Evolutionary conservation across 352 stramenopile genomes (phyloP), one percentile per base, ranked within the genome.

Genomic region (Elongisporangium undulatum): DNA sequence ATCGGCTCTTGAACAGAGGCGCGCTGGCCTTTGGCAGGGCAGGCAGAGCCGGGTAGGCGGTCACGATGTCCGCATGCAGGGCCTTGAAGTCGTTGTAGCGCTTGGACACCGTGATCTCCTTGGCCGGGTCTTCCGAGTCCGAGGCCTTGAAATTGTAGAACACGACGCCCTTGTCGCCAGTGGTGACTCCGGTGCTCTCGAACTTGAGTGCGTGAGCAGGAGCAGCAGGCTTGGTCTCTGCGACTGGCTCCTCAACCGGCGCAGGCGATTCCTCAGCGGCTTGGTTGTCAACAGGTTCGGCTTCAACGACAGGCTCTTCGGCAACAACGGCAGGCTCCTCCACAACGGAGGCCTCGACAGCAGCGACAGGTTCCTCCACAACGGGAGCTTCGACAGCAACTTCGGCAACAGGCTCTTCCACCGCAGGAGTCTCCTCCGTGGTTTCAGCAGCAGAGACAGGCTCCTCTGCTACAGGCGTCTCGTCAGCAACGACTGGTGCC

Each of bases 31-130:
- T 74, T 2, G 79, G 79, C 51, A 90, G 71, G 8, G 71, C 61
- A 19, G 82, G 82, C 13, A 92, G 71, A 24, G 79, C 70, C 13
- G 79, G 79, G 63, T 85, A 85, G 38, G 77, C 81, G 53, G 71
- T 78, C 24, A 70, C 62, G 20, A 90, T 62, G 53, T 80, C 59
- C 0, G 55, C 64, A 62, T 90, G 71, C 50, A 92, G 72, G 9
- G 67, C 39, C 66, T 89, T 92, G 66, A 92, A 90, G 66, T 92
- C 79, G 58, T 82, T 90, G 68, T 80, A 92, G 23, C 82, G 78
- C 63, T 92, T 92, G 49, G 71, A 76, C 39, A 89, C 60, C 58
- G 74, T 71, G 2, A 79, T 22, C 16, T 85, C 70, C 59, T 75
- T 67, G 39, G 62, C 72, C 13, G 75, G 73, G 53, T 85, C 68